A percentile compares a stretch with the other conserved stretches of the same genome.
Conservation (phyloP, 192 early-diverging fungal genomes). For the Rhizophagus clarus region DNA sequence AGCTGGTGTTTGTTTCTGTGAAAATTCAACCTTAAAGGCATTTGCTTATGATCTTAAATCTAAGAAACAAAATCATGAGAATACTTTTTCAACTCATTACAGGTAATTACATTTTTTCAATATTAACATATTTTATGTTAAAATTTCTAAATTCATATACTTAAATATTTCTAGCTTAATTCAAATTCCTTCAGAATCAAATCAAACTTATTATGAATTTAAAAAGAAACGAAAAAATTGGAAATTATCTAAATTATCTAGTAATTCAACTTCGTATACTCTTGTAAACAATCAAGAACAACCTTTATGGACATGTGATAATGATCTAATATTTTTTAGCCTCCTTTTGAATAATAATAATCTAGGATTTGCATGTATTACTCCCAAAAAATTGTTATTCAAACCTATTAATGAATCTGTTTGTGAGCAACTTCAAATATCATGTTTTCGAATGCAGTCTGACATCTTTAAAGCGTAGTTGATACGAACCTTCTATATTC, state of each 20-base stretch:
- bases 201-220: neutral
- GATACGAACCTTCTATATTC: too few relatives aligned
- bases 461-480: too few relatives aligned
- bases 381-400: neutral
- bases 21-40: neutral
- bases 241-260: too few relatives aligned
- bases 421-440: neutral
- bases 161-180: neutral
- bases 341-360: neutral
- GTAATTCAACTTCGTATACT: neutral
- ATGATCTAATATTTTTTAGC: neutral
- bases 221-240: neutral
- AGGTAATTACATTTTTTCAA: neutral
- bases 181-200: neutral
- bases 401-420: neutral
- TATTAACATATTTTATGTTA: neutral
- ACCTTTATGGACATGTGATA: neutral
- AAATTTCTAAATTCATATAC: neutral
- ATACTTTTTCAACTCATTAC: neutral
- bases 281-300: neutral
- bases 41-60: neutral
- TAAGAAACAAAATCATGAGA: neutral
- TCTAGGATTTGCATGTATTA: neutral
- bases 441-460: neutral
- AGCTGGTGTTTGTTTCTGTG: neutral